Evolutionary conservation across 2,329 filamentous ascomycete genomes (phyloP), one percentile per base, ranked within the genome.

Genomic region (Periconia sp.): DNA sequence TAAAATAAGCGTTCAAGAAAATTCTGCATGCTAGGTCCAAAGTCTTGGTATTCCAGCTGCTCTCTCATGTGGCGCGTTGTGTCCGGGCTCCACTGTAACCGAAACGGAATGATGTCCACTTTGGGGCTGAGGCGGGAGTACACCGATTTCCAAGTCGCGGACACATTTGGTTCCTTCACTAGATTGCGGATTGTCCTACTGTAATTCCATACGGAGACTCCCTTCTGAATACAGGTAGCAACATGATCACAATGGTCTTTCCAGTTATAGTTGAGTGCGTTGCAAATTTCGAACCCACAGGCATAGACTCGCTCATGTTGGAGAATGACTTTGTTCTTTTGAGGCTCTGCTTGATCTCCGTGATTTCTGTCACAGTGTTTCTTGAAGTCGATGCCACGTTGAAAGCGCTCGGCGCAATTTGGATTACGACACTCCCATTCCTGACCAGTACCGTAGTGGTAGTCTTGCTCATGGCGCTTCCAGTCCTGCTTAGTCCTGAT

Each of bases 211-310:
- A 23, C 31, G 13, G 26, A 26, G n/a, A 19, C 16, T 15, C 23
- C 28, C 15, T 40, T 33, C 15, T 22, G 13, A 41, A 48, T 48
- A 15, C 37, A 39, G 10, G 11, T 32, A 16, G 37, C 31, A 4
- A 52, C 45, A 41, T 52, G 45, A 22, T 49, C 34, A 28, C 41
- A 49, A 26, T 43, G 40, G 8, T 40, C 26, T 17, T 46, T 43
- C 43, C 43, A 52, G 8, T 18, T 40, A 15, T 23, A 24, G 17
- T 15, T 38, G 21, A 46, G 29, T 9, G 34, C 32, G 15, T 38
- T 17, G 19, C 45, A 46, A n/a, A 29, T 34, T 22, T 34, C 33
- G 39, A 48, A 52, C 11, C 49, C 49, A 29, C 46, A 52, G 9
- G 37, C 45, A 25, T 43, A 52, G 8, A 46, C 17, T 4, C 35